phyloP scores from a whole-genome alignment of 805 yeast genomes.

The Nadsonia fulvescens region DNA sequence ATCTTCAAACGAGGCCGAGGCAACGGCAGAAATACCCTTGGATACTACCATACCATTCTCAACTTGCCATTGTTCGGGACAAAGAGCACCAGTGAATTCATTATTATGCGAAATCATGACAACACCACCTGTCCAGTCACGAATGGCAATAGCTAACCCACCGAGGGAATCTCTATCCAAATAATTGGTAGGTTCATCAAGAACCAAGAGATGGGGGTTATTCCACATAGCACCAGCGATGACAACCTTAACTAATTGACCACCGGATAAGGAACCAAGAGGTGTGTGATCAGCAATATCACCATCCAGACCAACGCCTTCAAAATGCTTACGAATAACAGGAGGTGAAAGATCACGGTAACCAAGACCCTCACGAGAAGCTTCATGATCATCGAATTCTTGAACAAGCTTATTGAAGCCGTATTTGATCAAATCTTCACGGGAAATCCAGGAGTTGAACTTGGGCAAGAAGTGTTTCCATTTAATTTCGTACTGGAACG shows the following conservation, averaged over 20 bases:
- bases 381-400: constrained; percentile 96
- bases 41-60: constrained; percentile 81
- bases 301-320: constrained; percentile 92
- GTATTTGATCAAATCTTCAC: constrained; percentile 60
- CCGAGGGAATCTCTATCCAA: constrained; percentile 95
- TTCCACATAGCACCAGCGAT: constrained; percentile 99
- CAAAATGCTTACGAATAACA: constrained; percentile 90
- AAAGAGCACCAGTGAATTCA: constrained; percentile 90
- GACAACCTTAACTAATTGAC: constrained; percentile 94
- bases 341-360: constrained; percentile 86
- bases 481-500: constrained; percentile 92
- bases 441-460: constrained; percentile 84
- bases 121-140: constrained; percentile 97
- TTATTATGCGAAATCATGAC: constrained; percentile 96
- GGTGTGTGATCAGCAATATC: constrained; percentile 98
- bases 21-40: constrained; percentile 63
- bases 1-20: constrained; percentile 68
- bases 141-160: constrained; percentile 90
- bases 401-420: constrained; percentile 86
- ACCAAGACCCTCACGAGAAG: constrained; percentile 97
- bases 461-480: constrained; percentile 89
- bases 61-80: constrained; percentile 97
- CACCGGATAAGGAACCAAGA: constrained; percentile 91
- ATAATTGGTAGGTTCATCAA: constrained; percentile 97
- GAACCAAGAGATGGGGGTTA: constrained; percentile 87